Percentiles rank a stretch among this genome's conserved stretches.
Evolutionary conservation across 225 moss, liverwort and hornwort species (phyloP).

Genomic region (Bryoerythrophyllum caledonicum): DNA sequence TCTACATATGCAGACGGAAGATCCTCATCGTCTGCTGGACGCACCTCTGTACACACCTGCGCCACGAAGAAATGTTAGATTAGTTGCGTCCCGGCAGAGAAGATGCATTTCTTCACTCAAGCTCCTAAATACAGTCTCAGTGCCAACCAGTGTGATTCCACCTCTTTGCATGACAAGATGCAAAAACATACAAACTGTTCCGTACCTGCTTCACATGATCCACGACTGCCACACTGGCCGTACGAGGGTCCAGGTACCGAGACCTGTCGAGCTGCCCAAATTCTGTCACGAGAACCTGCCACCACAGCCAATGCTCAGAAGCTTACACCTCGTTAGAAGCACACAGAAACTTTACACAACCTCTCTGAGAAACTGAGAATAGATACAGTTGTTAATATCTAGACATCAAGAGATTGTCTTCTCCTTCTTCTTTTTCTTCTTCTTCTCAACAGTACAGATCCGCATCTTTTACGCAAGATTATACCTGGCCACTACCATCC

Average conservation of each 20-base stretch:
- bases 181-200: neutral
- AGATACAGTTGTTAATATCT: neutral
- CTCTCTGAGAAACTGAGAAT: neutral
- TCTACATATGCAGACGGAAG: slow-evolving; percentile 88
- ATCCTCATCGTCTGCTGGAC: slow-evolving; percentile 78
- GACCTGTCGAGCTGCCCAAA: slow-evolving; percentile 79
- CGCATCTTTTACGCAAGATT: neutral
- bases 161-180: neutral
- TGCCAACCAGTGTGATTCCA: too few relatives aligned
- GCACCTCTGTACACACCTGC: slow-evolving; percentile 77
- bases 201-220: slow-evolving; percentile 92
- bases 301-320: slow-evolving; percentile 96
- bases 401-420: neutral
- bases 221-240: slow-evolving; percentile 82
- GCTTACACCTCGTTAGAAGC: slow-evolving; percentile 55
- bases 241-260: slow-evolving; percentile 88
- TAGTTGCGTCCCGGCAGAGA: neutral
- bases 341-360: slow-evolving; percentile 26
- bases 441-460: neutral
- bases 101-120: neutral
- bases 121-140: neutral
- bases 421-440: too few relatives aligned
- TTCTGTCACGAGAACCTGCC: slow-evolving; percentile 93
- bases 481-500: slow-evolving; percentile 87
- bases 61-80: slow-evolving; percentile 1